These are phyloP conservation scores for Zymoseptoria pseudotritici DNA, from an alignment of 2,329 filamentous ascomycete species.

Conservation along the genomic window DNA sequence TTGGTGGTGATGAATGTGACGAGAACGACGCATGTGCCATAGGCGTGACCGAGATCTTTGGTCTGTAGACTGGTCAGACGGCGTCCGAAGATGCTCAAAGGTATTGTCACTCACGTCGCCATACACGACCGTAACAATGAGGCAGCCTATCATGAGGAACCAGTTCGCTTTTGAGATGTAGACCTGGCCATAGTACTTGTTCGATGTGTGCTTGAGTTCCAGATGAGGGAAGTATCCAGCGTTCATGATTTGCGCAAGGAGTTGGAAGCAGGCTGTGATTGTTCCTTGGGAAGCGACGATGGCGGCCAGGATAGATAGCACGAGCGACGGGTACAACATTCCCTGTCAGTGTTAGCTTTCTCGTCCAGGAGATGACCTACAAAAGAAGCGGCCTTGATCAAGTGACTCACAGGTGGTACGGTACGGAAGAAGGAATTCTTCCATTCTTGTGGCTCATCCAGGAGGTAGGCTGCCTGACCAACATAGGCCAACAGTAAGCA, in stretches of 20 bases:
- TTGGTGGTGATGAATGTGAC: constrained; percentile 71
- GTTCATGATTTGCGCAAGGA: constrained; percentile 63
- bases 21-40: constrained; percentile 71
- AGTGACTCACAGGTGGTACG: constrained; percentile 43
- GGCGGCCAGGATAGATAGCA: constrained; percentile 59
- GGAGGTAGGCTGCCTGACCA: constrained; percentile 68
- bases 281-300: constrained; percentile 72
- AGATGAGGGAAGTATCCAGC: constrained; percentile 67
- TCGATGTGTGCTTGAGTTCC: constrained; percentile 62
- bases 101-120: constrained; percentile 45
- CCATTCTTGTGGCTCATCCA: constrained; percentile 50
- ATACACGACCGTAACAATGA: constrained; percentile 58
- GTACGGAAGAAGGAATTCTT: constrained; percentile 68
- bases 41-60: constrained; percentile 63
- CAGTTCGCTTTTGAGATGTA: constrained; percentile 71
- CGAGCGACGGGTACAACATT: constrained; percentile 59
- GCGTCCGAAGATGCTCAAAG: constrained; percentile 37
- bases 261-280: constrained; percentile 61
- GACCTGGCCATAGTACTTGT: constrained; percentile 63
- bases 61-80: constrained; percentile 43
- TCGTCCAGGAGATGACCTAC: background rate
- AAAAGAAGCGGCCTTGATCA: background rate
- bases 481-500: constrained; percentile 60
- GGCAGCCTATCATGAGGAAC: constrained; percentile 65
- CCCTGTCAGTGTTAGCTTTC: constrained; percentile 29